phyloP scores from a whole-genome alignment of 1,284 basidiomycete genomes.

The Pascua guehoae region DNA sequence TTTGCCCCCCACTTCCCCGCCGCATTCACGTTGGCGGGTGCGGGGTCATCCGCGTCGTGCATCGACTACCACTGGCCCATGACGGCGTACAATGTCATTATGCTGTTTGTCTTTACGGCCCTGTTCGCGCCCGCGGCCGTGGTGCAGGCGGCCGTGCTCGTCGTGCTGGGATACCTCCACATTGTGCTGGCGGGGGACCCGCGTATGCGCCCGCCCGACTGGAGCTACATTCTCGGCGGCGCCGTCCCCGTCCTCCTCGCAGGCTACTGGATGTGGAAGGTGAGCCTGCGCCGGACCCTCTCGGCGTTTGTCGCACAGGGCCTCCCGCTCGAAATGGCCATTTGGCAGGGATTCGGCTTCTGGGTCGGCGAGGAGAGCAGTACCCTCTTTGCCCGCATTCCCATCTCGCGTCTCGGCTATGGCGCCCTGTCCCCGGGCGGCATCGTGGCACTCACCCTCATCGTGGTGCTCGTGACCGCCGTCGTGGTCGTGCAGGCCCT shows the following conservation, averaged over 20 bases:
- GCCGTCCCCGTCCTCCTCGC: slow-evolving; percentile 28
- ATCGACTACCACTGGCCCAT: slow-evolving; percentile 40
- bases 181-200: slow-evolving; percentile 33
- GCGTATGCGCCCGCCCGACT: slow-evolving; percentile 29
- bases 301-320: slow-evolving; percentile 24
- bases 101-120: slow-evolving; percentile 31
- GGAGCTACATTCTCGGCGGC: slow-evolving; percentile 29
- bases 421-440: slow-evolving; percentile 29
- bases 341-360: slow-evolving; percentile 44
- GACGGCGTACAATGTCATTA: slow-evolving; percentile 34
- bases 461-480: slow-evolving; percentile 25
- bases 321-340: slow-evolving; percentile 31
- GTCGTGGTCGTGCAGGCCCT: slow-evolving; percentile 35
- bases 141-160: slow-evolving; percentile 27
- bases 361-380: slow-evolving; percentile 45
- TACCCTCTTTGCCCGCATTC: slow-evolving; percentile 39
- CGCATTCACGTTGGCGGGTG: slow-evolving; percentile 24
- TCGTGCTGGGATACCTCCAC: slow-evolving; percentile 39
- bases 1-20: slow-evolving; percentile 36
- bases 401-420: slow-evolving; percentile 39
- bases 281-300: slow-evolving; percentile 31
- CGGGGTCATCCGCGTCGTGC: slow-evolving; percentile 14
- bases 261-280: slow-evolving; percentile 39
- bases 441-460: slow-evolving; percentile 27
- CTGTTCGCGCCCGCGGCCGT: slow-evolving; percentile 30